Evolutionary conservation across 2,329 filamentous ascomycete genomes (phyloP).

Genomic region (Cladophialophora bantiana): DNA sequence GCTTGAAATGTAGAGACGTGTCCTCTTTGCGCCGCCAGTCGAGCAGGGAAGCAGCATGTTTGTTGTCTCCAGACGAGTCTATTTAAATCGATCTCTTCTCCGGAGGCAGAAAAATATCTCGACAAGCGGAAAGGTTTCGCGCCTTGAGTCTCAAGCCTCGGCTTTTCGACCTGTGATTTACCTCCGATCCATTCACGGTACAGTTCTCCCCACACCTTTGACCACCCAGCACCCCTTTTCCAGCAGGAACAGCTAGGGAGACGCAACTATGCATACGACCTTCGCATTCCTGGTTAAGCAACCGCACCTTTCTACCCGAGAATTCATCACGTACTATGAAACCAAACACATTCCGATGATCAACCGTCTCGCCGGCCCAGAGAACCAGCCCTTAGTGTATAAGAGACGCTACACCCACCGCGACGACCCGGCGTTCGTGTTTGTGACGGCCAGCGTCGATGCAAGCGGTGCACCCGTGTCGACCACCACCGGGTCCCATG

Average conservation of each 20-base stretch:
- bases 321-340: slow-evolving; percentile 17
- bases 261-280: slow-evolving; percentile 11
- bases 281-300: slow-evolving; percentile 9
- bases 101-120: background rate
- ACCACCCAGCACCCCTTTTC: background rate
- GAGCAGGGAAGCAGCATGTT: no score
- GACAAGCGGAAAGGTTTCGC: background rate
- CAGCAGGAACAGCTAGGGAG: background rate
- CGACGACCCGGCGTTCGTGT: slow-evolving; percentile 9
- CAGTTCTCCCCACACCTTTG: background rate
- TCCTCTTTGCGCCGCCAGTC: no score
- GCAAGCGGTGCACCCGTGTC: background rate
- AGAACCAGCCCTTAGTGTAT: slow-evolving; percentile 16
- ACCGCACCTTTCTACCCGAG: slow-evolving; percentile 8
- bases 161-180: background rate
- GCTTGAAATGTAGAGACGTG: no score
- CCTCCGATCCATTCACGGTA: background rate
- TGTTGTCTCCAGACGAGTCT: background rate
- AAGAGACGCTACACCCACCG: slow-evolving; percentile 17
- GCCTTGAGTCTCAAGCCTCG: background rate
- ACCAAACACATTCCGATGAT: slow-evolving; percentile 16
- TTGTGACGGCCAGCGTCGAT: slow-evolving; percentile 5
- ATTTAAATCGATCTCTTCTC: background rate
- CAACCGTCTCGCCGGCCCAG: slow-evolving; percentile 16
- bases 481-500: background rate